A percentile compares a stretch with the other conserved stretches of the same genome.
These are phyloP conservation scores for Marasmius fiardii DNA, from an alignment of 1,284 basidiomycete genomes.

Conservation along the genomic window DNA sequence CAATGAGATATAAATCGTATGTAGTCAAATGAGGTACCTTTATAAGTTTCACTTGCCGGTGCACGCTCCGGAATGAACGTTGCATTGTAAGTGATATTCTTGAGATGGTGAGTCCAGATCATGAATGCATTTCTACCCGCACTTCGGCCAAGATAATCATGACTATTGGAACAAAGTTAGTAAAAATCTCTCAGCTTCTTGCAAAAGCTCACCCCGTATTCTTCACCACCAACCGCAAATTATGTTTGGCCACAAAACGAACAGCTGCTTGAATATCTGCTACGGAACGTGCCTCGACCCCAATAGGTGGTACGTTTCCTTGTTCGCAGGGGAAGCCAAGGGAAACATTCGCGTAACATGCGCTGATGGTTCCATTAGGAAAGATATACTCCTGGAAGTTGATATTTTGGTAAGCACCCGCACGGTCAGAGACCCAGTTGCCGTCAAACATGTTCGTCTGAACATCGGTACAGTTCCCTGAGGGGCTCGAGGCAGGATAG, in stretches of 20 bases:
- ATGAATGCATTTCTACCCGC: slow-evolving; percentile 28
- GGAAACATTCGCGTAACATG: slow-evolving; percentile 37
- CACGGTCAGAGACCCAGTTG: slow-evolving; percentile 34
- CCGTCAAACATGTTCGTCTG: slow-evolving; percentile 26
- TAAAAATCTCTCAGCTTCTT: background rate
- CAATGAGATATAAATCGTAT: background rate
- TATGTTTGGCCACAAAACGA: background rate
- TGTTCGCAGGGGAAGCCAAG: slow-evolving; percentile 38
- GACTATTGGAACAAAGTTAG: slow-evolving; percentile 15
- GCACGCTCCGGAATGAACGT: slow-evolving; percentile 28
- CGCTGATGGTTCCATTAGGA: slow-evolving; percentile 35
- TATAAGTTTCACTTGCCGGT: slow-evolving; percentile 15
- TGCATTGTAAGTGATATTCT: slow-evolving; percentile 28
- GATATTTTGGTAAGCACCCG: slow-evolving; percentile 35
- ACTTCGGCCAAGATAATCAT: slow-evolving; percentile 32
- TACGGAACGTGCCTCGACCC: background rate
- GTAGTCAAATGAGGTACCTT: slow-evolving; percentile 12
- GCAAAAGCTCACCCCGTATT: background rate
- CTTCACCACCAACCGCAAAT: slow-evolving; percentile 2
- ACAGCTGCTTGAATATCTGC: slow-evolving; percentile 2
- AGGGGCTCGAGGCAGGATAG: slow-evolving; percentile 27
- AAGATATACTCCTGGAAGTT: slow-evolving; percentile 39
- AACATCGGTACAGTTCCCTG: slow-evolving; percentile 32
- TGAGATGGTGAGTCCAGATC: slow-evolving; percentile 36
- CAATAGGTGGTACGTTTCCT: slow-evolving; percentile 31